phyloP scores from a whole-genome alignment of 768 basidiomycete genomes.

The Macrolepiota dolichaula region DNA sequence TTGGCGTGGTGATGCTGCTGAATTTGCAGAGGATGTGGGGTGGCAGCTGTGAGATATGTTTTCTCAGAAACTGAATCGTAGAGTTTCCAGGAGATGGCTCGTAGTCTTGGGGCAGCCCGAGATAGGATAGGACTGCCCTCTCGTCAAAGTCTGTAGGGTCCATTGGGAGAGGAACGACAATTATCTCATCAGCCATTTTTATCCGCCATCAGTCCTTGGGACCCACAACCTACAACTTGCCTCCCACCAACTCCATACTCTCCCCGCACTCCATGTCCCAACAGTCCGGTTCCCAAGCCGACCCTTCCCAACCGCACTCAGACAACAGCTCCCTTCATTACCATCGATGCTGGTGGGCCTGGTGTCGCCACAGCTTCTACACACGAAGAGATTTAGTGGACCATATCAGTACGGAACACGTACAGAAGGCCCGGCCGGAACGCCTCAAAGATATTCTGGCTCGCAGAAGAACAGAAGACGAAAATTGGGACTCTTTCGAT shows the following conservation, averaged over 20 bases:
- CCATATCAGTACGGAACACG: constrained; percentile 49
- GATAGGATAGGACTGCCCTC: constrained; percentile 35
- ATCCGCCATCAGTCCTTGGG: constrained; percentile 8
- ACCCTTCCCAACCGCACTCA: constrained; percentile 1
- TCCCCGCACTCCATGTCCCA: neutral
- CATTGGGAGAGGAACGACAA: constrained; percentile 12
- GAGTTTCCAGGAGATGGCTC: constrained; percentile 53
- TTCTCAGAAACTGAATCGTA: constrained; percentile 62
- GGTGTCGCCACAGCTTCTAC: constrained; percentile 44
- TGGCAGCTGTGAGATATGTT: constrained; percentile 62
- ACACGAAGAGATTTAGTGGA: constrained; percentile 33
- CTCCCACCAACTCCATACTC: neutral
- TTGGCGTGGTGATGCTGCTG: constrained; percentile 50
- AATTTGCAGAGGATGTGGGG: constrained; percentile 53
- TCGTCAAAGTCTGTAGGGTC: constrained; percentile 27
- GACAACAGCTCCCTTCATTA: constrained; percentile 13
- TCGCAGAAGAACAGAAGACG: constrained; percentile 41
- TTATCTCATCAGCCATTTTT: constrained; percentile 4
- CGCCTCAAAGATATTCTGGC: constrained; percentile 40
- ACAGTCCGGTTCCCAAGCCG: neutral
- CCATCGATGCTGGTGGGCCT: constrained; percentile 48
- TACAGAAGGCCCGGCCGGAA: constrained; percentile 40
- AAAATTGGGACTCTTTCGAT: constrained; percentile 33
- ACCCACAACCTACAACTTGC: neutral
- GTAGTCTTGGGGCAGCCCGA: constrained; percentile 59